Percentiles rank a stretch among this genome's conserved stretches.
phyloP scores from a whole-genome alignment of 768 basidiomycete species.

The Serendipita sp. region DNA sequence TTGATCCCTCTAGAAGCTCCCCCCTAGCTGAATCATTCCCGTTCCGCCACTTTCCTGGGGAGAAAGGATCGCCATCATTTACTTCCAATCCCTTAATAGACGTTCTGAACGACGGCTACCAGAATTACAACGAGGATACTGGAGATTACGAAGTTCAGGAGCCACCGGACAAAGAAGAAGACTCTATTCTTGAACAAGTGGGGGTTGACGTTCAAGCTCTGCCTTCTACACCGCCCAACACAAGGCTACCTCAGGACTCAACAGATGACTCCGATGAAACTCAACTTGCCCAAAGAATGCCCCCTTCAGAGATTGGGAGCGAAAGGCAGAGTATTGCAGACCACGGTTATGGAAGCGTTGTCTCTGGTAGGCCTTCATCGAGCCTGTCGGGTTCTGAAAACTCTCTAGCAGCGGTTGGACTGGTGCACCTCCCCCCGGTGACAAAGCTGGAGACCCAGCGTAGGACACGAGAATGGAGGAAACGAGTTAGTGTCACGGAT shows the following conservation, averaged over 20 bases:
- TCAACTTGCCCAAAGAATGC: background rate
- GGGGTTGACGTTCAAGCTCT: background rate
- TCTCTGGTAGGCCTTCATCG: background rate
- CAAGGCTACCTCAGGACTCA: constrained; percentile 8
- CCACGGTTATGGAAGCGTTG: background rate
- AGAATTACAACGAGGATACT: background rate
- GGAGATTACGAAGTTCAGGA: background rate
- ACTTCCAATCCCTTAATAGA: background rate
- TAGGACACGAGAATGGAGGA: background rate
- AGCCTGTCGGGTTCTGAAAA: background rate
- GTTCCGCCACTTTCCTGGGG: constrained; percentile 9
- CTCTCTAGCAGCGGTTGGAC: constrained; percentile 7
- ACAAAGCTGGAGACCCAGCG: background rate
- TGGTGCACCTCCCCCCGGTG: constrained; percentile 10
- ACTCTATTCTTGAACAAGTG: constrained; percentile 8
- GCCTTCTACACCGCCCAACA: background rate
- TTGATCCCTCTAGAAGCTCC: background rate
- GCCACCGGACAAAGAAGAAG: constrained; percentile 11
- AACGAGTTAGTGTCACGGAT: background rate
- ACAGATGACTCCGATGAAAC: background rate
- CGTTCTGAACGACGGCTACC: too few species aligned
- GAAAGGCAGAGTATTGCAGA: background rate
- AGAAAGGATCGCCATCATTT: background rate
- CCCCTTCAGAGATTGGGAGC: background rate
- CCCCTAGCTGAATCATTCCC: background rate